A percentile compares a stretch with the other conserved stretches of the same genome.
Conservation (phyloP, 768 basidiomycete genomes). For the Lepiota subincarnata region DNA sequence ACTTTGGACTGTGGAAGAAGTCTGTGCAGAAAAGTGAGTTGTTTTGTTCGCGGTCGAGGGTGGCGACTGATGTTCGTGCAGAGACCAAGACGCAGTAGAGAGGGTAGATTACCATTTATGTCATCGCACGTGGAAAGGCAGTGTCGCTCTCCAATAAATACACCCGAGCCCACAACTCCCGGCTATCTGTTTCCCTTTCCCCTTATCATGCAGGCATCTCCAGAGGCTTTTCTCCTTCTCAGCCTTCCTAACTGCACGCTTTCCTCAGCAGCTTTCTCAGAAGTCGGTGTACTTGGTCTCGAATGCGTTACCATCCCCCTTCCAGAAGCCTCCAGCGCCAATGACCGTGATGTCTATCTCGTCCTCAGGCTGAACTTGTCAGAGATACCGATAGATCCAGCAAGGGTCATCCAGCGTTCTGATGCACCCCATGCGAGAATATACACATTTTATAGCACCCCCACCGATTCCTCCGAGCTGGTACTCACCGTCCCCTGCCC, state of each 20-base stretch:
- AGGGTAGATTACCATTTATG: slow-evolving; percentile 7
- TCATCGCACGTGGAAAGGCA: slow-evolving; percentile 11
- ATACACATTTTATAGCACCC: slow-evolving; percentile 42
- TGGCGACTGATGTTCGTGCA: neutral
- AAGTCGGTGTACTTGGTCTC: slow-evolving; percentile 46
- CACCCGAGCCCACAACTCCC: neutral
- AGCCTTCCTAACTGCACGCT: slow-evolving; percentile 47
- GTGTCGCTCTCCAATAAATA: slow-evolving; percentile 10
- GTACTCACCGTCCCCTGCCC: slow-evolving; percentile 31
- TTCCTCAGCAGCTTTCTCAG: slow-evolving; percentile 23
- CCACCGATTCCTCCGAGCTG: slow-evolving; percentile 32
- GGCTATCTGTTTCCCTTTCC: neutral
- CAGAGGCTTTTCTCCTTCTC: slow-evolving; percentile 55
- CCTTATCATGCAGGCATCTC: slow-evolving; percentile 14
- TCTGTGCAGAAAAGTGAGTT: slow-evolving; percentile 17
- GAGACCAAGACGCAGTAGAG: slow-evolving; percentile 11
- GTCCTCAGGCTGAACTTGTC: slow-evolving; percentile 52
- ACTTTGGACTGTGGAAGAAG: slow-evolving; percentile 43
- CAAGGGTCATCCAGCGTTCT: slow-evolving; percentile 37
- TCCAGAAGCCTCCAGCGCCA: slow-evolving; percentile 24
- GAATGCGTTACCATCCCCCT: slow-evolving; percentile 57
- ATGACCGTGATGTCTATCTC: slow-evolving; percentile 60
- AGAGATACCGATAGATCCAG: slow-evolving; percentile 61
- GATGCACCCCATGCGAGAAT: slow-evolving; percentile 31
- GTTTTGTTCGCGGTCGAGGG: neutral